A percentile compares a stretch with the other conserved stretches of the same genome.
phyloP scores from a whole-genome alignment of 1,284 basidiomycete genomes.

The Leccinum angustisporum region DNA sequence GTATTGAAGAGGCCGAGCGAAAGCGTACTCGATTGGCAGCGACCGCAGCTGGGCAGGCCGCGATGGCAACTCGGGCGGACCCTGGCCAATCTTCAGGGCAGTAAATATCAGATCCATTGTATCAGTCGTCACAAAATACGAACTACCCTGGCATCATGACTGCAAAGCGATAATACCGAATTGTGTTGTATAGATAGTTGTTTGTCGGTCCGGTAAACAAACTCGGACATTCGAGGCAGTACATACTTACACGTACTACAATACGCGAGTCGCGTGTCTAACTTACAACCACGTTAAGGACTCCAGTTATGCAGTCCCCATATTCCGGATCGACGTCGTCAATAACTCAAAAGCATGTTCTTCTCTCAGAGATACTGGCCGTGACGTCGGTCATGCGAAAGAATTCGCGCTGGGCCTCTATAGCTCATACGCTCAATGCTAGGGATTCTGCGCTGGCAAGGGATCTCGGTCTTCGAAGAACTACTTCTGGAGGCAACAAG shows the following conservation, averaged over 20 bases:
- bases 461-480: constrained; percentile 70
- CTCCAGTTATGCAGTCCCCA: constrained; percentile 18
- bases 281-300: neutral
- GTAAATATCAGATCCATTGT: constrained; percentile 26
- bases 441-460: constrained; percentile 66
- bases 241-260: neutral
- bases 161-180: too few relatives aligned
- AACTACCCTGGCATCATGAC: neutral
- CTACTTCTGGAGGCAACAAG: constrained; percentile 42
- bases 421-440: constrained; percentile 56
- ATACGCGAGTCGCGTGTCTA: neutral
- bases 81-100: constrained; percentile 41
- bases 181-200: constrained; percentile 3
- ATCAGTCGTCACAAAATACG: constrained; percentile 12
- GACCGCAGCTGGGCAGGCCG: constrained; percentile 74
- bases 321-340: constrained; percentile 12
- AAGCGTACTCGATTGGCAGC: constrained; percentile 77
- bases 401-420: constrained; percentile 89
- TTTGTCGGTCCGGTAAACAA: constrained; percentile 22
- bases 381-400: constrained; percentile 97
- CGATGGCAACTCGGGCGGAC: constrained; percentile 66
- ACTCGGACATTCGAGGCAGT: constrained; percentile 5
- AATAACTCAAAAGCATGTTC: constrained; percentile 69
- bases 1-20: constrained; percentile 88
- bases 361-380: constrained; percentile 86